Evolutionary conservation across 306 rosid genomes (phyloP).

Genomic region (Dalbergia cultrata): DNA sequence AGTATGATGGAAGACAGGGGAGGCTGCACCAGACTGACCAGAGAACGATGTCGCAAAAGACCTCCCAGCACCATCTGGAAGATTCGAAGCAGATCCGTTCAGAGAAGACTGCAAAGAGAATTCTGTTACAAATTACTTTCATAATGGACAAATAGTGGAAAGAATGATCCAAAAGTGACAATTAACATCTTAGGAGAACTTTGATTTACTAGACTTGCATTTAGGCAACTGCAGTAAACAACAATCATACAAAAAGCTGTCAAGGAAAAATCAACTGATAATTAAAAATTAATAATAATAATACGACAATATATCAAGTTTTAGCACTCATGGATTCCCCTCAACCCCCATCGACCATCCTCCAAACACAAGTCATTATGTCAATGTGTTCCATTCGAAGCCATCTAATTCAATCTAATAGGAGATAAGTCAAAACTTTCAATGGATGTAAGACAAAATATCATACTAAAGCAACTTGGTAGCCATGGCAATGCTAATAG

Average conservation of each 20-base stretch:
- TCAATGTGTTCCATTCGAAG: constrained; percentile 18
- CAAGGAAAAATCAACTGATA: neutral
- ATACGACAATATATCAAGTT: constrained; percentile 13
- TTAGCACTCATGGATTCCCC: constrained; percentile 20
- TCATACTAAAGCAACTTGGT: constrained; percentile 18
- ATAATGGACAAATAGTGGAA: constrained; percentile 11
- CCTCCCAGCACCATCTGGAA: constrained; percentile 85
- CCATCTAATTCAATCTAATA: constrained; percentile 17
- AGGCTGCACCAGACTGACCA: constrained; percentile 96
- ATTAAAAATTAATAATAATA: neutral
- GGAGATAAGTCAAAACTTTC: constrained; percentile 22
- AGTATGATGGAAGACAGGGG: constrained; percentile 87
- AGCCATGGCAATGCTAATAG: constrained; percentile 4
- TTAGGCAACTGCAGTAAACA: constrained; percentile 7
- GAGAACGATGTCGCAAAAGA: constrained; percentile 89
- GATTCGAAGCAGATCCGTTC: constrained; percentile 92
- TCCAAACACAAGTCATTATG: constrained; percentile 7
- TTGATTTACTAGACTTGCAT: constrained; percentile 13
- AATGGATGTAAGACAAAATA: constrained; percentile 41
- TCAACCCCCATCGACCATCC: neutral
- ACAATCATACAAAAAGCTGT: constrained; percentile 6
- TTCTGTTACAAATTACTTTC: constrained; percentile 29
- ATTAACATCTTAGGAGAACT: constrained; percentile 1
- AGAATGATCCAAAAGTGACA: constrained; percentile 20
- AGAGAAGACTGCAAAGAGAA: constrained; percentile 80